phyloP scores from a whole-genome alignment of 2,329 filamentous ascomycete species.

The Ascosphaera acerosa region DNA sequence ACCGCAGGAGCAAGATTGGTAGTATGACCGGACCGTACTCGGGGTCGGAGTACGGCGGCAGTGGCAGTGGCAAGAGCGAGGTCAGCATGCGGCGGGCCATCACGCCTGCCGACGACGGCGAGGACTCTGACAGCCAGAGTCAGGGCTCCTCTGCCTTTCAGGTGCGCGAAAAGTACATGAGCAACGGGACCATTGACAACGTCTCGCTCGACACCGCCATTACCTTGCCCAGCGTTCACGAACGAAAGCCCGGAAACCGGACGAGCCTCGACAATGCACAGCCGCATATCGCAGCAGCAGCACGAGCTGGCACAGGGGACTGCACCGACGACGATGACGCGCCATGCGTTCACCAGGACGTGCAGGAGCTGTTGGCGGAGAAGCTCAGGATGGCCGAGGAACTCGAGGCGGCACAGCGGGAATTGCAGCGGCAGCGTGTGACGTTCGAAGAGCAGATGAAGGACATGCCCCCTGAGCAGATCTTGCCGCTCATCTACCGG shows the following conservation, averaged over 20 bases:
- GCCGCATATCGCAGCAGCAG: slow-evolving; percentile 53
- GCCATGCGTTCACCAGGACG: slow-evolving; percentile 32
- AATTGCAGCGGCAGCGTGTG: slow-evolving; percentile 60
- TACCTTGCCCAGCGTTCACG: slow-evolving; percentile 79
- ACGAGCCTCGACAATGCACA: slow-evolving; percentile 59
- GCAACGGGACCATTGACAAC: slow-evolving; percentile 81
- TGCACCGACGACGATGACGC: slow-evolving; percentile 33
- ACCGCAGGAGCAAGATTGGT: slow-evolving; percentile 38
- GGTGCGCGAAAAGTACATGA: slow-evolving; percentile 82
- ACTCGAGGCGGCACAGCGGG: slow-evolving; percentile 47
- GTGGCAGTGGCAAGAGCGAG: neutral
- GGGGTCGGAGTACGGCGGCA: neutral
- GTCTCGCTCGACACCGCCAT: slow-evolving; percentile 85
- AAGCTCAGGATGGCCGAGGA: slow-evolving; percentile 68
- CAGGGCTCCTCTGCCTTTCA: slow-evolving; percentile 36
- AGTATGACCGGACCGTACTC: slow-evolving; percentile 18
- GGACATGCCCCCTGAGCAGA: slow-evolving; percentile 36
- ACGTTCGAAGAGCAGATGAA: slow-evolving; percentile 67
- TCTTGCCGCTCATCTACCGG: slow-evolving; percentile 19
- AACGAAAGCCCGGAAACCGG: slow-evolving; percentile 53
- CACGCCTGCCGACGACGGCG: slow-evolving; percentile 12
- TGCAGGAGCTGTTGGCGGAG: slow-evolving; percentile 62
- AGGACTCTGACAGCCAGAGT: slow-evolving; percentile 69
- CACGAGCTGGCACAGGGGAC: slow-evolving; percentile 26
- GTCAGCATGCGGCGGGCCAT: neutral